Conservation (phyloP, 2,329 filamentous ascomycete species). For the Diaporthe amygdali region DNA sequence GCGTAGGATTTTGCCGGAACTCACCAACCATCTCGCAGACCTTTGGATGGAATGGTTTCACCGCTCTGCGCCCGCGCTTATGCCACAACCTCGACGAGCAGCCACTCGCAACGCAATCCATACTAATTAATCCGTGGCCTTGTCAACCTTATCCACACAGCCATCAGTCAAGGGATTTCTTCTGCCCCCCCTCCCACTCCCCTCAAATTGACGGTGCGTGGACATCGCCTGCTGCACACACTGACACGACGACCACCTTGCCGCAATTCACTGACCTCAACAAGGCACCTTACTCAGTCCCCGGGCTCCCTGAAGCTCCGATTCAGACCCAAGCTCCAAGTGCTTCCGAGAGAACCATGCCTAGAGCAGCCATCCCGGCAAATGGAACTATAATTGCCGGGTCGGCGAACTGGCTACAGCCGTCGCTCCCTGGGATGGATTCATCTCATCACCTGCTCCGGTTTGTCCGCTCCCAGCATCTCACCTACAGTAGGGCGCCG, state of each 20-base stretch:
- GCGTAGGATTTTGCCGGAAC: conserved; percentile 5
- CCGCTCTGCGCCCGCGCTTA: conserved; percentile 12
- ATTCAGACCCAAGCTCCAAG: not conserved
- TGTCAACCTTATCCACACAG: conserved; percentile 16
- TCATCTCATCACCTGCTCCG: conserved; percentile 12
- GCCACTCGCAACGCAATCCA: conserved; percentile 13
- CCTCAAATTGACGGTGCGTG: not conserved
- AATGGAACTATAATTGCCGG: conserved; percentile 9
- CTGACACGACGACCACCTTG: not conserved
- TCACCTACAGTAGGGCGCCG: not conserved
- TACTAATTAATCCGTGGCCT: conserved; percentile 11
- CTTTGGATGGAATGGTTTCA: conserved; percentile 13
- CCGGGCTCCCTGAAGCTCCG: not conserved
- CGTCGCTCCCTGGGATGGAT: not conserved
- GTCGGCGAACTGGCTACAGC: conserved; percentile 13
- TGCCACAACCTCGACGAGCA: not conserved
- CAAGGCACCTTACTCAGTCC: not conserved
- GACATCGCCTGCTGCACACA: not conserved
- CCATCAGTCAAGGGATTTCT: conserved; percentile 1
- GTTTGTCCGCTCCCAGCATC: not conserved
- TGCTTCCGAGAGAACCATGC: not conserved
- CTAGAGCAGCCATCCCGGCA: conserved; percentile 5
- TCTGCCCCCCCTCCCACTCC: not conserved
- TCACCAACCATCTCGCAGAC: conserved; percentile 3
- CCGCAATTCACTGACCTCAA: conserved; percentile 1